phyloP scores from a whole-genome alignment of 2,329 filamentous ascomycete species.

The Plenodomus tracheiphilus region DNA sequence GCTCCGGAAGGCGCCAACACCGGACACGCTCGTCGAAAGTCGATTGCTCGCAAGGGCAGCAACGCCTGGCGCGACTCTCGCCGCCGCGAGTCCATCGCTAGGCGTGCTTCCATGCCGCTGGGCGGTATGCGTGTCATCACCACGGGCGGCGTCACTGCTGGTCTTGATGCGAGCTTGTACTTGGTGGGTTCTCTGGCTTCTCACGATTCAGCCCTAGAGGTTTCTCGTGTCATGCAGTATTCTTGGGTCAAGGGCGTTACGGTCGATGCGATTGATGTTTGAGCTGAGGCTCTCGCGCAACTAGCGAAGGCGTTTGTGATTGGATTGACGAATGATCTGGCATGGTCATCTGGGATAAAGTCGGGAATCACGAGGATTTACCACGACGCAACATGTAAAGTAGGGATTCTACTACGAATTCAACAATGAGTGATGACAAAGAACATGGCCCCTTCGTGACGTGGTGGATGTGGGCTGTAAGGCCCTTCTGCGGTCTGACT shows the following conservation, averaged over 20 bases:
- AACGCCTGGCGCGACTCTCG: slow-evolving; percentile 78
- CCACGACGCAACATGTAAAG: slow-evolving; percentile 17
- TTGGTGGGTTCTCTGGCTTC: slow-evolving; percentile 81
- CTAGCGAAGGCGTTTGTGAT: slow-evolving; percentile 29
- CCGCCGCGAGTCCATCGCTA: slow-evolving; percentile 78
- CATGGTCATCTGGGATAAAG: slow-evolving; percentile 23
- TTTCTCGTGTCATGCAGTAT: slow-evolving; percentile 76
- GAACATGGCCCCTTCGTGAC: not conserved
- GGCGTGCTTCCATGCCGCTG: slow-evolving; percentile 75
- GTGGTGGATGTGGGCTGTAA: not conserved
- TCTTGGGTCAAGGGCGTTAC: slow-evolving; percentile 84
- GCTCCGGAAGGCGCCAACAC: slow-evolving; percentile 60
- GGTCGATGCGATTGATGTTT: slow-evolving; percentile 84
- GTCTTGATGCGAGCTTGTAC: slow-evolving; percentile 82
- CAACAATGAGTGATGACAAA: not conserved
- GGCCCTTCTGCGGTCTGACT: not conserved
- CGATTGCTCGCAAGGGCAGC: slow-evolving; percentile 71
- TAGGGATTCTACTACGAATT: not conserved
- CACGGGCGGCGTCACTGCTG: slow-evolving; percentile 75
- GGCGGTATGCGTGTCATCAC: slow-evolving; percentile 74
- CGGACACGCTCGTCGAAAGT: slow-evolving; percentile 46
- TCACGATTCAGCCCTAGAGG: slow-evolving; percentile 74
- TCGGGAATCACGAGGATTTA: slow-evolving; percentile 33
- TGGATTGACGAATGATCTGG: slow-evolving; percentile 25
- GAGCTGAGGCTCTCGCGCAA: slow-evolving; percentile 37